Base-by-base conservation (phyloP, 495 filamentous ascomycete genomes). In the Trichoderma reesei region DNA sequence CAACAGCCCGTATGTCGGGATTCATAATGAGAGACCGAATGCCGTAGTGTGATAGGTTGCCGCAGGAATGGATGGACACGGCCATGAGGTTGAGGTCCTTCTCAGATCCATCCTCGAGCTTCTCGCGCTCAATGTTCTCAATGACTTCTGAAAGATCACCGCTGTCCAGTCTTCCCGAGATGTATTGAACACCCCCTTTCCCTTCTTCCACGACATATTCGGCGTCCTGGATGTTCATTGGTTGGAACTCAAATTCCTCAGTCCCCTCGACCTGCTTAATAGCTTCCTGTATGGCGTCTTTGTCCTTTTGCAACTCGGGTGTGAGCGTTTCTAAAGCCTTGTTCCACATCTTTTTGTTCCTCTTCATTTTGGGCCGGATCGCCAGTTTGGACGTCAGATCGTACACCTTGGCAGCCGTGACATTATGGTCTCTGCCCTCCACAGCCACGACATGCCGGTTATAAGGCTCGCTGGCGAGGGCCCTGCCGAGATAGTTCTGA, bases 51-150 rank as follows among this genome's bases (percentile, higher is more conserved):
- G 93, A 84, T 14, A 98, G 86, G 70, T 97, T 98, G 63, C 94
- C 94, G 73, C 94, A 98, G 20, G 92, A 96, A 72, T 98, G 94
- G 59, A 98, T 88, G 0, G 94, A 98, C 2, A 96, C 87, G 31
- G 95, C 87, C 85, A 97, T 90, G 39, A 96, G 77, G 38, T 78
- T 80, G 33, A 77, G 77, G 61, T 75, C 75, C 16, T 73, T 66
- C 44, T 62, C 62, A 41, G 67, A 48, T 72, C 68, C 36, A 76
- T 64, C 68, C 76, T 76, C 16, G 71, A 73, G 3, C 16, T 42
- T 36, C 26, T 46, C 36, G 26, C 34, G 51, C 11, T 56, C 20
- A 18, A 65, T n/a, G 10, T 18, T 48, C 10, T 39, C 37, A 26
- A 86, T 77, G 61, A 89, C 77, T 65, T 83, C 73, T 34, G 83